These are phyloP conservation scores for Hypomyces rosellus DNA, from an alignment of 2,329 filamentous ascomycete genomes.

Conservation along the genomic window DNA sequence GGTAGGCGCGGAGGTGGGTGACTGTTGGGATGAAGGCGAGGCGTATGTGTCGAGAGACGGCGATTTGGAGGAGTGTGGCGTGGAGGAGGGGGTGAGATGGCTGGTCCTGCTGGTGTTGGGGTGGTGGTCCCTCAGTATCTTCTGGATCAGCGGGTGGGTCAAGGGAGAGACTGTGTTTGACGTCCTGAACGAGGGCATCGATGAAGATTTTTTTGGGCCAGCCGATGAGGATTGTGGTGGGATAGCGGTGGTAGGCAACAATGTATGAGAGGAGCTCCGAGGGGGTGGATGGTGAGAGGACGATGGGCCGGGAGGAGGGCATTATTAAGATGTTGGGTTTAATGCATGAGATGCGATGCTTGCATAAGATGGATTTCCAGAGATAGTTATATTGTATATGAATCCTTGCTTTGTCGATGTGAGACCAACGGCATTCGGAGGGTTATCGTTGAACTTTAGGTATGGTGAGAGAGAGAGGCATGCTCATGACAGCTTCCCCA, in stretches of 20 bases:
- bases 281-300: conserved; percentile 48
- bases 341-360: neutral
- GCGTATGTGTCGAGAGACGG: conserved; percentile 61
- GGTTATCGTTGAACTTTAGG: no score
- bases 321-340: neutral
- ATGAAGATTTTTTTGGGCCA: conserved; percentile 60
- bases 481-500: no score
- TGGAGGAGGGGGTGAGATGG: conserved; percentile 39
- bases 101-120: neutral
- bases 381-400: neutral
- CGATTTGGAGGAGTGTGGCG: conserved; percentile 62
- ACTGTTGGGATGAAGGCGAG: conserved; percentile 69
- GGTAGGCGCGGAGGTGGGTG: conserved; percentile 68
- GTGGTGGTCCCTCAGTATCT: conserved; percentile 1
- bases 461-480: no score
- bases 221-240: conserved; percentile 67
- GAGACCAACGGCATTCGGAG: neutral
- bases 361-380: neutral
- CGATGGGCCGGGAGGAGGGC: conserved; percentile 25
- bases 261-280: conserved; percentile 60
- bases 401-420: neutral
- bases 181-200: conserved; percentile 45
- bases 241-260: conserved; percentile 47
- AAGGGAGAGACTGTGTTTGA: conserved; percentile 24
- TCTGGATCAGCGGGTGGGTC: neutral